phyloP scores from a whole-genome alignment of 805 yeast species.

The Clavispora asparagi region DNA sequence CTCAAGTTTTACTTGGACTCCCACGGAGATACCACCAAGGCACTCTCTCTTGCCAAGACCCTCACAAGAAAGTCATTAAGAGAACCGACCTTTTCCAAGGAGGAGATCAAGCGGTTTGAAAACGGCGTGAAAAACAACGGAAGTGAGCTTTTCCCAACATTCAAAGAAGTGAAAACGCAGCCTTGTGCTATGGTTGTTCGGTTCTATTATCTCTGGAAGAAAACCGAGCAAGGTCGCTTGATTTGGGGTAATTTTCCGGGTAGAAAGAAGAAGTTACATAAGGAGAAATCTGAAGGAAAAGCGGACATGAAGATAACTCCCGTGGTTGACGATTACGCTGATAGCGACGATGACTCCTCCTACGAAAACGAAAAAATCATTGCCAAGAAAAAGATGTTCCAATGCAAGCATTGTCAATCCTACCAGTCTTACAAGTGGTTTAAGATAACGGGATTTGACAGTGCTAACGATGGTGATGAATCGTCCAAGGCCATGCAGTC shows the following conservation, averaged over 20 bases:
- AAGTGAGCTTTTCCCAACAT: constrained; percentile 72
- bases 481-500: constrained; percentile 11
- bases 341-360: constrained; percentile 65
- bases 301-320: constrained; percentile 10
- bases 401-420: constrained; percentile 72
- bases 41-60: constrained; percentile 40
- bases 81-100: constrained; percentile 71
- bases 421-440: constrained; percentile 58
- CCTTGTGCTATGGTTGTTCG: constrained; percentile 76
- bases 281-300: constrained; percentile 15
- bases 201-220: constrained; percentile 89
- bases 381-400: constrained; percentile 36
- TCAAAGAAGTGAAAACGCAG: constrained; percentile 66
- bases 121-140: constrained; percentile 69
- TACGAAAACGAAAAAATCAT: constrained; percentile 53
- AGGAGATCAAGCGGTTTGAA: constrained; percentile 67
- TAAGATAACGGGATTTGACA: constrained; percentile 57
- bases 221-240: constrained; percentile 64
- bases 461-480: constrained; percentile 31
- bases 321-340: constrained; percentile 47
- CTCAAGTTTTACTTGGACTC: constrained; percentile 49
- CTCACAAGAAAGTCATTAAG: constrained; percentile 55
- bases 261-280: constrained; percentile 55
- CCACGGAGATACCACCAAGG: constrained; percentile 45
- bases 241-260: constrained; percentile 85